Evolutionary conservation across 2,329 filamentous ascomycete species (phyloP), one percentile per base, ranked within the genome.

Genomic region (Penicillium sp.): DNA sequence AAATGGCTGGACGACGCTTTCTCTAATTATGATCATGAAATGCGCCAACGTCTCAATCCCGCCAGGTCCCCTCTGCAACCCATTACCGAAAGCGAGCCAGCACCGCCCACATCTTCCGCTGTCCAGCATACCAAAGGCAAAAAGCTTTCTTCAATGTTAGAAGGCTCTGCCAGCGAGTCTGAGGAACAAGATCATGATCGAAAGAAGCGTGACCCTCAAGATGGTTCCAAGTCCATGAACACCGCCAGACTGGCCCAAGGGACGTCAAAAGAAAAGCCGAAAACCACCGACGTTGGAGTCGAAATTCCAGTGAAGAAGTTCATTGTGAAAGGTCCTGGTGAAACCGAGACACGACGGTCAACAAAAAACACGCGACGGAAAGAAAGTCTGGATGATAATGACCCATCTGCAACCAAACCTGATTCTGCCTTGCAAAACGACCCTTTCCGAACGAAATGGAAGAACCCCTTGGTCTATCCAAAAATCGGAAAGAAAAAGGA

Each of bases 401-500:
- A 45, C 17, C n/a, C 10, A 2, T 50, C 26, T 53, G 9, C 30
- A 17, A 35, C 35, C 62, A 66, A 56, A 58, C 30, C 26, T 19
- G 28, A 60, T 38, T 53, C 57, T 53, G 71, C 65, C 47, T 66
- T 62, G 19, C 63, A 60, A 42, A 56, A 69, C 38, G 65, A 72
- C 51, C 51, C 56, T 5, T 65, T 67, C 30, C 64, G 68, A n/a
- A 56, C 68, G 12, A 73, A 69, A 24, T 76, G 74, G 75, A 60
- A 65, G 53, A 80, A 75, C 24, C 74, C 81, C 15, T 69, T 83
- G 60, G 73, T 80, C 1, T 83, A 82, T 63, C 81, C 81, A 2
- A 75, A 72, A 42, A 69, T 68, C n/a, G 81, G 81, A 9, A 82
- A 80, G 68, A 81, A 78, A 62, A 81, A 78, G 61, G 80, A 79